These are phyloP conservation scores for Aechmea fasciata DNA, from an alignment of 176 grass and related monocot species.

Conservation along the genomic window DNA sequence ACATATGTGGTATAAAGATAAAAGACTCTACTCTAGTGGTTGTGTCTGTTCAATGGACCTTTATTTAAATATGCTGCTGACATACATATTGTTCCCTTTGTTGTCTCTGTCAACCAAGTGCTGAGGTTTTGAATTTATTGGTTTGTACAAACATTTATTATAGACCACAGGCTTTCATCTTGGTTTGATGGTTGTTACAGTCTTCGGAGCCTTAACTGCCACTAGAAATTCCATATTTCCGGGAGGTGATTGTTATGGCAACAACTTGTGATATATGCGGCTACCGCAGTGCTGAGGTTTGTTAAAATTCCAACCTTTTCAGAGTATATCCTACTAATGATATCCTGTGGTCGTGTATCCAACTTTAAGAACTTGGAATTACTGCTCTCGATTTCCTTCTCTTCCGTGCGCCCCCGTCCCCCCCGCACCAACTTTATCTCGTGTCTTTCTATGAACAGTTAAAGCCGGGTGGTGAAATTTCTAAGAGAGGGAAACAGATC, in stretches of 20 bases:
- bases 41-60: constrained; percentile 3
- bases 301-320: constrained; percentile 4
- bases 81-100: background rate
- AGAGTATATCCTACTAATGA: background rate
- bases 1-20: too few relatives aligned
- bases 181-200: too few relatives aligned
- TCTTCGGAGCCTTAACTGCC: background rate
- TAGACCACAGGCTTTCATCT: constrained; percentile 23
- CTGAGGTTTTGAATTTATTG: too few relatives aligned
- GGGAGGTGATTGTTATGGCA: constrained; percentile 89
- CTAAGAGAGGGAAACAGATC: constrained; percentile 66
- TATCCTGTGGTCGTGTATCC: too few relatives aligned
- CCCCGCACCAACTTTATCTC: too few relatives aligned
- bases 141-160: constrained; percentile 3
- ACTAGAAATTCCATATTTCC: constrained; percentile 93
- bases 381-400: background rate
- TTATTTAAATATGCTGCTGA: constrained; percentile 3
- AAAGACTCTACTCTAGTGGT: too few relatives aligned
- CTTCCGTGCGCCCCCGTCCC: background rate
- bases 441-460: constrained; percentile 43
- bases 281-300: constrained; percentile 93
- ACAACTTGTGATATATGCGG: constrained; percentile 73
- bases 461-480: constrained; percentile 89
- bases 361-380: background rate
- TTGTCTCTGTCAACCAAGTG: background rate